phyloP scores from a whole-genome alignment of 2,329 filamentous ascomycete species.

The Fusarium falciforme region DNA sequence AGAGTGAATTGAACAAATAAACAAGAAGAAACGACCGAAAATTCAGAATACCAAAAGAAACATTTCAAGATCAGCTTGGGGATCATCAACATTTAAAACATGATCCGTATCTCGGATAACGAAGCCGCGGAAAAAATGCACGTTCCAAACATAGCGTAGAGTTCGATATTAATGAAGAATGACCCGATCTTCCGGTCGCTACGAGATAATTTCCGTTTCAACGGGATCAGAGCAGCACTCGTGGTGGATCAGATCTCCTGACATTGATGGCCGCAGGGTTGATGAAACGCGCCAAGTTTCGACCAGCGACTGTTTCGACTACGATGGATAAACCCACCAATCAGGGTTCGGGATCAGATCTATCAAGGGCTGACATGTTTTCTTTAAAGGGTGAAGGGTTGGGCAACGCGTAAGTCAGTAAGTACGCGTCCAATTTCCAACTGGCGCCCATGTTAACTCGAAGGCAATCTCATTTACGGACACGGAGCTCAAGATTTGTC shows the following conservation, averaged over 20 bases:
- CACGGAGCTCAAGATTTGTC: background rate
- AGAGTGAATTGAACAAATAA: background rate
- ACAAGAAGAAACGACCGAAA: background rate
- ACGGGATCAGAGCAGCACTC: background rate
- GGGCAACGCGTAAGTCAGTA: background rate
- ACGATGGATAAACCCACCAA: constrained; percentile 5
- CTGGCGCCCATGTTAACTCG: background rate
- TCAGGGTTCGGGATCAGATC: background rate
- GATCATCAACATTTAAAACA: background rate
- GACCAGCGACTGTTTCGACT: background rate
- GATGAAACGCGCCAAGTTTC: constrained; percentile 13
- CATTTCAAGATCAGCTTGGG: background rate
- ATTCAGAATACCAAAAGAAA: background rate
- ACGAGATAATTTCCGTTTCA: constrained; percentile 3
- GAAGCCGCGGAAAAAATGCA: background rate
- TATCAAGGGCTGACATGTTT: background rate
- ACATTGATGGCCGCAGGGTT: background rate
- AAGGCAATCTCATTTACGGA: background rate
- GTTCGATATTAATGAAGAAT: constrained; percentile 10
- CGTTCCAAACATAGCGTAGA: background rate
- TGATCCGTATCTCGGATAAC: background rate
- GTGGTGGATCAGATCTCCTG: background rate
- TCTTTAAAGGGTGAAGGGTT: background rate
- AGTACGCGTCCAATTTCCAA: background rate
- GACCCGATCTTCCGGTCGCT: background rate